phyloP scores from a whole-genome alignment of 2,329 filamentous ascomycete species.

The Ophioceras dolichostomum region DNA sequence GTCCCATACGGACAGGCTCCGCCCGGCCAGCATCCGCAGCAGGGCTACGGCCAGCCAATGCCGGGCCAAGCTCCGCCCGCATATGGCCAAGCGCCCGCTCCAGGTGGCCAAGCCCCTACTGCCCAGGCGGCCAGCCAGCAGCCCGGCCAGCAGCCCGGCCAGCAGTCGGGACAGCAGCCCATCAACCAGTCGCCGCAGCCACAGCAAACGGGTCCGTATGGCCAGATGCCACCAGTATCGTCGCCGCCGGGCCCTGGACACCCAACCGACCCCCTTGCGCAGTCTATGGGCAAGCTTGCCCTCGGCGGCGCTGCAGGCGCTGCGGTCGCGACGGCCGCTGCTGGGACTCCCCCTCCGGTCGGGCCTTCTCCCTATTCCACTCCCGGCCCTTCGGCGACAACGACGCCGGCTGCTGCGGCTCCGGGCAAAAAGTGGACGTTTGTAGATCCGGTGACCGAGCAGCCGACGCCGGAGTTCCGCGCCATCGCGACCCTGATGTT shows the following conservation, averaged over 20 bases:
- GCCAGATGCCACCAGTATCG: not conserved
- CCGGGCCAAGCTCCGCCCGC: too few species aligned
- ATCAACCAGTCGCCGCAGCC: not conserved
- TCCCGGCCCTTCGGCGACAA: not conserved
- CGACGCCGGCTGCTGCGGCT: not conserved
- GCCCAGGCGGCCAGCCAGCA: not conserved
- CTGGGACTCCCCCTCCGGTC: not conserved
- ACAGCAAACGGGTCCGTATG: not conserved
- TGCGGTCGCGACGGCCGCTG: not conserved
- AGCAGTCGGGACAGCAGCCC: not conserved
- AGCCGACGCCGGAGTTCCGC: constrained; percentile 1
- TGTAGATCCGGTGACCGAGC: not conserved
- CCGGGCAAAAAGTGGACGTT: not conserved
- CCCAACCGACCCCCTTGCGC: not conserved
- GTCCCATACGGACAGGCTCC: not conserved
- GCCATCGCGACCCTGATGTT: not conserved
- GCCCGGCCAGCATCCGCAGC: not conserved
- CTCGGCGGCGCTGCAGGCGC: not conserved
- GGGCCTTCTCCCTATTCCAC: too few species aligned
- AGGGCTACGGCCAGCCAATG: not conserved
- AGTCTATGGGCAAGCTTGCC: not conserved
- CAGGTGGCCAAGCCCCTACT: not conserved
- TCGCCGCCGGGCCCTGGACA: not conserved
- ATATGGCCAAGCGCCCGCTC: not conserved
- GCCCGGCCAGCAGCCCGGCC: not conserved